Conservation (phyloP, 441 rosid species). For the Euphorbia corollata region DNA sequence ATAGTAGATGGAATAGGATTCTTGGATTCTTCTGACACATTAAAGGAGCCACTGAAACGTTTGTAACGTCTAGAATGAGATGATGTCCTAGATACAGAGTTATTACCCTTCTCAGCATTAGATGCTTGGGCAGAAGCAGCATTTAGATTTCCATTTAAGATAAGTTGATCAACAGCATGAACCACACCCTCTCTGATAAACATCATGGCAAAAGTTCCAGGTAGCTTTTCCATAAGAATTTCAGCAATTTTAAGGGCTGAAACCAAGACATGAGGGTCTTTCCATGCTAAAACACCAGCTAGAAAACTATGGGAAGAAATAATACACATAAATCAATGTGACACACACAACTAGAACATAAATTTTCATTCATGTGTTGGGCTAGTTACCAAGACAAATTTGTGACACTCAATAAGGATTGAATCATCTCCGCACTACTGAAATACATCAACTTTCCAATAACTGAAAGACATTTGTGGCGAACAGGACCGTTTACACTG, state of each 20-base stretch:
- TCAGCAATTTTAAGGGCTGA: slow-evolving; percentile 99
- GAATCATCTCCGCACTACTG: slow-evolving; percentile 86
- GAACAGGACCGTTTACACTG: slow-evolving; percentile 90
- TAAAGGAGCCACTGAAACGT: slow-evolving; percentile 60
- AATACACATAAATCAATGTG: slow-evolving; percentile 14
- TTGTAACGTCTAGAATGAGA: slow-evolving; percentile 90
- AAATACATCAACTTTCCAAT: slow-evolving; percentile 96
- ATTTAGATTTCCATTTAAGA: slow-evolving; percentile 57
- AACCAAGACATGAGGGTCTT: slow-evolving; percentile 95
- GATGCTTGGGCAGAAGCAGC: slow-evolving; percentile 39
- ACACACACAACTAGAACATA: not conserved
- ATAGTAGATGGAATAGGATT: slow-evolving; percentile 43
- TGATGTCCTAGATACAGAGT: slow-evolving; percentile 51
- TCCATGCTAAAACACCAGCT: slow-evolving; percentile 98
- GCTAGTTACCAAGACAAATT: slow-evolving; percentile 78
- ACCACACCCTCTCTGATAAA: slow-evolving; percentile 98
- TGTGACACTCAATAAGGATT: slow-evolving; percentile 68
- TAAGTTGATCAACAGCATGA: slow-evolving; percentile 95
- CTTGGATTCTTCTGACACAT: slow-evolving; percentile 56
- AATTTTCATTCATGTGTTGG: slow-evolving; percentile 9
- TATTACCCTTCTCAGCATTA: slow-evolving; percentile 65
- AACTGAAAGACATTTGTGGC: slow-evolving; percentile 95
- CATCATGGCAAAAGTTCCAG: slow-evolving; percentile 86
- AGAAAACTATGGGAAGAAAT: slow-evolving; percentile 54
- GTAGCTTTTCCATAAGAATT: slow-evolving; percentile 98